Evolutionary conservation across 768 basidiomycete genomes (phyloP), one percentile per base, ranked within the genome.

Genomic region (Termitomyces sp.): DNA sequence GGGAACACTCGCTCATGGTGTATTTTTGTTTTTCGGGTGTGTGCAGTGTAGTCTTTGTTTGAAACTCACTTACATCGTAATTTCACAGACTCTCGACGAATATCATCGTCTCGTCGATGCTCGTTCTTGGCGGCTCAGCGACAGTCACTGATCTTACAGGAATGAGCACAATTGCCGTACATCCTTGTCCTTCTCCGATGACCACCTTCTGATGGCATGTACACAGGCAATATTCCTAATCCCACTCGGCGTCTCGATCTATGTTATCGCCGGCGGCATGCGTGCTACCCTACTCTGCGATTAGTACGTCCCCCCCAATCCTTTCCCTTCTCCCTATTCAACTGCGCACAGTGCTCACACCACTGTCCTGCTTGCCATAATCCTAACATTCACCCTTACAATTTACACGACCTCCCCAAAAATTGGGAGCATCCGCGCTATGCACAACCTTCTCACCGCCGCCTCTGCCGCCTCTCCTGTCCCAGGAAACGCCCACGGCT

Each of bases 251-350:
- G 95, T 96, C 5, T 84, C 91, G 0, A 87, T 94, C 64, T 96
- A 97, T 70, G 92, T 94, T 42, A 84, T 92, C 9, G 90, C 89
- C n/a, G 92, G 92, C 64, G 90, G 90, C 7, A 93, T 93, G 89
- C 86, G 91, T 29, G 90, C 91, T 2, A 93, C 92, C 0, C 76
- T 94, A 3, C 81, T 94, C 29, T 92, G 91, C 57, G 92, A 94
- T 72, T 94, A 92, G 90, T 91, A 64, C 63, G 88, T 76, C 20
- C 10, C 11, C 11, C 47, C 34, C 25, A 25, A 25, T 32, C 29
- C 14, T 5, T 15, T 15, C 6, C 29, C 31, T 25, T 48, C 43
- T 15, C 14, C 12, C 25, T 25, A 25, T 25, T 25, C 25, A 25
- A 25, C 25, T 25, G 25, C 58, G 34, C 59, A 63, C 60, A 94